Evolutionary conservation across 495 filamentous ascomycete species (phyloP).

Genomic region (Aspergillus hancockii): DNA sequence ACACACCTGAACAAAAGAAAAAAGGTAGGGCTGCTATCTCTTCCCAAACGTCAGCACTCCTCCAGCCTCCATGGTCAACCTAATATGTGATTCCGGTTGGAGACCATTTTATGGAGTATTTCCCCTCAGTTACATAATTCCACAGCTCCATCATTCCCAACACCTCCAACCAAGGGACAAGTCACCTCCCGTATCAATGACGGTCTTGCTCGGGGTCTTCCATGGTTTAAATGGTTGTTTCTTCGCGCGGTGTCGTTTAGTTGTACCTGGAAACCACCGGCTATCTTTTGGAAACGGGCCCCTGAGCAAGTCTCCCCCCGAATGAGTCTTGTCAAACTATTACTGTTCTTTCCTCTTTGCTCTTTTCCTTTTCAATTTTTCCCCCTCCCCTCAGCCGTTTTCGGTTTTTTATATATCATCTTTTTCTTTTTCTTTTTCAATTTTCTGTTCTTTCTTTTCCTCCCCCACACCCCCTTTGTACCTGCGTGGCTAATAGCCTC

Average conservation of each 20-base stretch:
- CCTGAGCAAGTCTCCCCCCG: background rate
- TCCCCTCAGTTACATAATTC: background rate
- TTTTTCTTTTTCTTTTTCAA: background rate
- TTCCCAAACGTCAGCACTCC: background rate
- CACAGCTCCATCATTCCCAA: background rate
- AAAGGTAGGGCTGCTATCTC: background rate
- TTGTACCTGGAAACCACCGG: background rate
- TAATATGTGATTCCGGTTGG: background rate
- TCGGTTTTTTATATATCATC: background rate
- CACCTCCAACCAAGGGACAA: background rate
- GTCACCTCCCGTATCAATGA: background rate
- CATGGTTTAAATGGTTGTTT: background rate
- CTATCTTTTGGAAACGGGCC: background rate
- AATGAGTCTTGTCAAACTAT: background rate
- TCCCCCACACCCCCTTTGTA: background rate
- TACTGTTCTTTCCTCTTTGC: background rate
- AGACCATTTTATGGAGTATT: background rate
- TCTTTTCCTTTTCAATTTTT: conserved; percentile 5
- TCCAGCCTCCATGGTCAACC: background rate
- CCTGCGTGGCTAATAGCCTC: background rate
- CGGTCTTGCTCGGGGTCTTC: background rate
- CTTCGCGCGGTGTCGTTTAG: background rate
- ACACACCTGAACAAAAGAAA: no score
- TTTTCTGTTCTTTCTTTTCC: background rate
- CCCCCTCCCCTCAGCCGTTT: conserved; percentile 5